Evolutionary conservation across 129 eudicot genomes (phyloP).

Genomic region (Escallonia rubra): DNA sequence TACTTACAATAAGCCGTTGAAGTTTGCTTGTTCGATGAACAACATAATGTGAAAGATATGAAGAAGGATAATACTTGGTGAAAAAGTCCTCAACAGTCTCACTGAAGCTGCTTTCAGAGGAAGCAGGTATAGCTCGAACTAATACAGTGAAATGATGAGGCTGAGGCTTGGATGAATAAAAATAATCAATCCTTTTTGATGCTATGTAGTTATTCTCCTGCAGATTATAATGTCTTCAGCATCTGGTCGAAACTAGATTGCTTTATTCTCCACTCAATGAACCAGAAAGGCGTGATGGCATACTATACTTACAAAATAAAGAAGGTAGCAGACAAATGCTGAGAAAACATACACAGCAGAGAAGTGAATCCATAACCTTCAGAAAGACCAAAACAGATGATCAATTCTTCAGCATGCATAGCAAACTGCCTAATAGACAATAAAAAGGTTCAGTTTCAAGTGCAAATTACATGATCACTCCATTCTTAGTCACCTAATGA

Average conservation of each 20-base stretch:
- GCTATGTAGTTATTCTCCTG: slow-evolving; percentile 82
- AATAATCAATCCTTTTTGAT: slow-evolving; percentile 58
- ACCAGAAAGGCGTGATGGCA: slow-evolving; percentile 5
- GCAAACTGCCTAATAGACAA: background rate
- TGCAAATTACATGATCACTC: no score
- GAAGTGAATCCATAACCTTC: slow-evolving; percentile 97
- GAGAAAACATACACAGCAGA: slow-evolving; percentile 72
- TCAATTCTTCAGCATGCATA: slow-evolving; percentile 12
- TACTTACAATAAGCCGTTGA: slow-evolving; percentile 66
- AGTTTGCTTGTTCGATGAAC: slow-evolving; percentile 72
- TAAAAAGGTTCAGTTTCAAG: background rate
- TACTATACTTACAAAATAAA: slow-evolving; percentile 55
- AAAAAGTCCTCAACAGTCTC: slow-evolving; percentile 81
- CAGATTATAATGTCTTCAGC: slow-evolving; percentile 26
- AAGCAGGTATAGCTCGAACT: slow-evolving; percentile 75
- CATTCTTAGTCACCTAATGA: no score
- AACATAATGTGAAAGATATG: slow-evolving; percentile 75
- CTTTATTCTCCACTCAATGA: background rate
- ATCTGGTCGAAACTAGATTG: slow-evolving; percentile 4
- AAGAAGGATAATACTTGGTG: slow-evolving; percentile 64
- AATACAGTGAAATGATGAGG: slow-evolving; percentile 78
- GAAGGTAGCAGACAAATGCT: slow-evolving; percentile 80
- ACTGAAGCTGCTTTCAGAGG: slow-evolving; percentile 53
- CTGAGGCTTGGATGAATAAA: slow-evolving; percentile 70
- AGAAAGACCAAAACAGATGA: slow-evolving; percentile 15